Evolutionary conservation across 108 stramenopile genomes (phyloP), one percentile per base, ranked within the genome.

Genomic region (Nitzschia sp.): DNA sequence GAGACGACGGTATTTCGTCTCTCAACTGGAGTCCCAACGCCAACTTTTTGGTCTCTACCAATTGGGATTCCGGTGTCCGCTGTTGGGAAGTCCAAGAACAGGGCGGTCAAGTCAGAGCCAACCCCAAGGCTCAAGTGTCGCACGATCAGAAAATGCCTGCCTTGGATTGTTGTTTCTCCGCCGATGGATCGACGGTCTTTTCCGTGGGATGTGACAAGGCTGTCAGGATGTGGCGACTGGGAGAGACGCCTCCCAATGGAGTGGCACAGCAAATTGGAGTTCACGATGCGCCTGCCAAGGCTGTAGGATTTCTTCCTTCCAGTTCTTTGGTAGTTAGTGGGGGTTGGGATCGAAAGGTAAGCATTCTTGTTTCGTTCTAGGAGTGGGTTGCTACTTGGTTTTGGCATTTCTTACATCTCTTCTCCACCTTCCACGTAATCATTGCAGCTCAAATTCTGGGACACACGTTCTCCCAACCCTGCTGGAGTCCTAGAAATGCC

Each of bases 11-110:
- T 7, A 88, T 90, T 39, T 87, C 86, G 34, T 77, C 71, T 17
- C 44, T 92, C 34, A 67, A 54, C 15, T 95, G 91, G 90, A 83
- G 80, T 55, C 86, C 90, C 12, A 83, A 78, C 19, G 80, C 87
- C 15, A 93, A 93, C 77, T 72, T 79, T 63, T 66, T 95, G 34
- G 77, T 88, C 6, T 78, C 81, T 42, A 69, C 83, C 25, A 91
- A 88, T 66, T 95, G 94, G 94, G 94, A 92, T 59, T 71, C 77
- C n/a, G 87, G 87, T 8, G 84, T 95, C 29, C 81, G 90, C 41
- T 88, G 85, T 63, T 95, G 91, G 91, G 91, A 95, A 80, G 86
- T 83, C 0, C 86, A 87, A 65, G 87, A 85, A 56, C 86, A 86
- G 66, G 79, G 74, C 48, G 86, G 85, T 10, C 89, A 87, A 63